phyloP scores from a whole-genome alignment of 305 asterid genomes.

The Fraxinus xanthoxyloides region DNA sequence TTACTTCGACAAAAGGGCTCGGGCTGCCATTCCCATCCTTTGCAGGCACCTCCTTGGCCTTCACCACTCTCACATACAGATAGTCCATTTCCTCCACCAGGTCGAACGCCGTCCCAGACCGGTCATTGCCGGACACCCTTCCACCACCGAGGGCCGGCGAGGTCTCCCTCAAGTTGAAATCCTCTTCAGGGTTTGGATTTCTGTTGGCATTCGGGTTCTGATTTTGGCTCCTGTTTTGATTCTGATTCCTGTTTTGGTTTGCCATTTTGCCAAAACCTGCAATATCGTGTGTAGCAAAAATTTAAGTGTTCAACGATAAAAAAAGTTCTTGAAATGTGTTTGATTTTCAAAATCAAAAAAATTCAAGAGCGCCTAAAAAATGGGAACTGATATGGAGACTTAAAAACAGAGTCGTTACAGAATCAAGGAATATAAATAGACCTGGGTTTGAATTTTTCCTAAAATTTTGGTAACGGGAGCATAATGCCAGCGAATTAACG shows the following conservation, averaged over 20 bases:
- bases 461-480: not conserved
- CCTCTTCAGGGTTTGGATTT: conserved; percentile 33
- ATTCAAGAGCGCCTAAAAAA: not conserved
- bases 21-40: conserved; percentile 38
- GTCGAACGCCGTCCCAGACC: conserved; percentile 67
- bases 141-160: conserved; percentile 82
- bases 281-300: not conserved
- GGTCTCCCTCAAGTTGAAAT: conserved; percentile 73
- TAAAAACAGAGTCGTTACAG: not conserved
- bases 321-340: not conserved
- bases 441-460: not conserved
- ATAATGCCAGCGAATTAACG: not conserved
- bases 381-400: not conserved
- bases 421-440: not conserved
- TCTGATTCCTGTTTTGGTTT: not conserved
- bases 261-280: not conserved
- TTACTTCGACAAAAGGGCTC: conserved; percentile 64
- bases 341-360: not conserved
- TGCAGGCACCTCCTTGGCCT: conserved; percentile 56
- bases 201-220: not conserved
- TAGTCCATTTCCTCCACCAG: conserved; percentile 91
- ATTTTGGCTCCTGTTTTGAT: not conserved
- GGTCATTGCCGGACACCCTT: conserved; percentile 52
- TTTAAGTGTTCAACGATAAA: not conserved
- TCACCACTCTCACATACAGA: conserved; percentile 61